Conservation (phyloP, 345 rosid genomes). For the Passiflora organensis region DNA sequence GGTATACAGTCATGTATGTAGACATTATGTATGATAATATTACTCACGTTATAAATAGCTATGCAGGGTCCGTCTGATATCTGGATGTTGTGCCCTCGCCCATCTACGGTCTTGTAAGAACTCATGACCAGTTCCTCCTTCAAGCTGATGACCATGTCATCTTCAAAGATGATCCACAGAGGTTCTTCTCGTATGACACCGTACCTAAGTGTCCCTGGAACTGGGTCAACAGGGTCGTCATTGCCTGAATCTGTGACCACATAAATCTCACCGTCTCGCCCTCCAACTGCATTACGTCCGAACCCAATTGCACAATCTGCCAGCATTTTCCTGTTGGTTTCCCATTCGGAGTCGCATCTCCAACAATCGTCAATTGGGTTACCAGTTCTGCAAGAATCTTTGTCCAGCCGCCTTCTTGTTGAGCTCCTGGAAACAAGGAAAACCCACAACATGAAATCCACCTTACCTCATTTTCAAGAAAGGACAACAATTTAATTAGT, state of each 20-base stretch:
- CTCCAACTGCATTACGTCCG: constrained; percentile 19
- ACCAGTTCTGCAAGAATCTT: constrained; percentile 15
- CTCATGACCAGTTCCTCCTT: constrained; percentile 24
- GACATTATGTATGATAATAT: constrained; percentile 24
- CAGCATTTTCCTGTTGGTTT: constrained; percentile 18
- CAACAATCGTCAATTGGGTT: constrained; percentile 32
- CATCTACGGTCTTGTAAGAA: constrained; percentile 24
- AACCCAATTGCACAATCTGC: constrained; percentile 30
- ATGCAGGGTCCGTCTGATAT: constrained; percentile 18
- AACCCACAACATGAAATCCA: not conserved
- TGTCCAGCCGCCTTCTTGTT: constrained; percentile 9
- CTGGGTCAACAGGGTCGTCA: constrained; percentile 21
- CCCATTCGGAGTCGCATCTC: constrained; percentile 25
- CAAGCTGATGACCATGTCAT: constrained; percentile 19
- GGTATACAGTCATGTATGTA: constrained; percentile 19
- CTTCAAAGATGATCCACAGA: constrained; percentile 24
- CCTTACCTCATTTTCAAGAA: too few species aligned
- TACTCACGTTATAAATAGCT: constrained; percentile 13
- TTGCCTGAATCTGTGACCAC: constrained; percentile 18
- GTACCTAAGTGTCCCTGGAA: constrained; percentile 22
- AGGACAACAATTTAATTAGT: not conserved
- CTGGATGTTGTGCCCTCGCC: constrained; percentile 19
- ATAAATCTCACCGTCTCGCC: constrained; percentile 21
- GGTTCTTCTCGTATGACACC: constrained; percentile 26
- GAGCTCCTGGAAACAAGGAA: constrained; percentile 21